Evolutionary conservation across 2,329 filamentous ascomycete genomes (phyloP).

Genomic region (Didymella glomerata): DNA sequence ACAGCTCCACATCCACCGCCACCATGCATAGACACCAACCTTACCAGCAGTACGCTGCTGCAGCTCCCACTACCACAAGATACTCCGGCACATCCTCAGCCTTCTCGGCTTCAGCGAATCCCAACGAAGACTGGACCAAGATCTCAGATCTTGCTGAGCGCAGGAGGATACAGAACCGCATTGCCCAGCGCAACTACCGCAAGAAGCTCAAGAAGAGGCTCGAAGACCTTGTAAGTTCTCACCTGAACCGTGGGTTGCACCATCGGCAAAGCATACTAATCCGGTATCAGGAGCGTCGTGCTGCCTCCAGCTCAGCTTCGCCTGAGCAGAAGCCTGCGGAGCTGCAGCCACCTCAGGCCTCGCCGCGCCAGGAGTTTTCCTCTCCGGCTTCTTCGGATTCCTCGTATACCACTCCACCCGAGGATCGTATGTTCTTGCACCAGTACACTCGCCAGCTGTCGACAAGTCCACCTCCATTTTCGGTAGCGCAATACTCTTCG

Average conservation of each 20-base stretch:
- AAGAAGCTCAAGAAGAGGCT: constrained; percentile 92
- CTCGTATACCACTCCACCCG: constrained; percentile 60
- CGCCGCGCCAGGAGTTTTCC: constrained; percentile 49
- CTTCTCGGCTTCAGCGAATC: constrained; percentile 92
- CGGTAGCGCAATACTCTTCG: constrained; percentile 63
- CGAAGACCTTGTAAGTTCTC: constrained; percentile 69
- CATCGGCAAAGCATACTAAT: constrained; percentile 30
- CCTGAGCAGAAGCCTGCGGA: constrained; percentile 67
- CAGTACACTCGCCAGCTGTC: constrained; percentile 75
- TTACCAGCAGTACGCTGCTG: constrained; percentile 55
- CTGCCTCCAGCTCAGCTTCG: constrained; percentile 68
- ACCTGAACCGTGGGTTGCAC: constrained; percentile 19
- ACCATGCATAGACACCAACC: constrained; percentile 56
- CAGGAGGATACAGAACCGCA: constrained; percentile 93
- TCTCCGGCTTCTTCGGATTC: constrained; percentile 51
- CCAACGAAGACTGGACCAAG: constrained; percentile 99
- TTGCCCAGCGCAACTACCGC: constrained; percentile 97
- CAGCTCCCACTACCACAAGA: constrained; percentile 58
- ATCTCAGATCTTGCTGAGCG: constrained; percentile 96
- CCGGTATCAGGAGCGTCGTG: constrained; percentile 68
- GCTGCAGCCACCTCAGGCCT: constrained; percentile 54
- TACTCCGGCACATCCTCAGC: constrained; percentile 89
- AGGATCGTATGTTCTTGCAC: constrained; percentile 72
- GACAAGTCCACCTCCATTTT: constrained; percentile 74
- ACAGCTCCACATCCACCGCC: constrained; percentile 25